Evolutionary conservation across 371 early-diverging fungal genomes (phyloP), one percentile per base, ranked within the genome.

Genomic region (Syncephalastrum contaminatum): DNA sequence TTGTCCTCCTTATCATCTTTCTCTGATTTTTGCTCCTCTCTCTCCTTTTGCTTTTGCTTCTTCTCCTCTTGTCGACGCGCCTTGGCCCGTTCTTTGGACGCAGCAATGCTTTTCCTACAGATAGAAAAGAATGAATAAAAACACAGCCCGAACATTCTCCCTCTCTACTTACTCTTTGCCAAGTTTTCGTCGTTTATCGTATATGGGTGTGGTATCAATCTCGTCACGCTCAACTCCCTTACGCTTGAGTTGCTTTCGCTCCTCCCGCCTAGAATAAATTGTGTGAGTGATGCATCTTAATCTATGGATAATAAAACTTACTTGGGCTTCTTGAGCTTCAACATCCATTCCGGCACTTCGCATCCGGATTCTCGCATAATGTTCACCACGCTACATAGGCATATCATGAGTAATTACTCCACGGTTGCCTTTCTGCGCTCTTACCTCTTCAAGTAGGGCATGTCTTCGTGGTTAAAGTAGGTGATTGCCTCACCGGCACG

Each of bases 301-400:
- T 40, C n/a, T 13, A 43, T 22, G 8, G 21, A 7, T 48, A 24
- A 4, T 20, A 13, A 10, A 15, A 48, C 49, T 52, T 74, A 83
- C 84, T 71, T 85, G 59, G 90, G 83, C 48, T 86, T 89, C 62
- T 91, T 90, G 55, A 98, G 70, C 47, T 81, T 59, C 58, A 97
- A 66, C 97, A 98, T 96, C 97, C 97, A 98, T 36, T 97, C 96
- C 21, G 96, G 94, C 2, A 98, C 91, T 8, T 96, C 90, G 69
- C 97, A 96, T 3, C 97, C 98, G 21, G 93, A 92, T 60, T 91
- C 89, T 49, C 84, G 82, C 96, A 98, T 96, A 5, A 98, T 97
- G 69, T 97, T 97, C 36, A 93, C 98, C 55, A 98, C 87, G 54
- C 87, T 84, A 59, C 5, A 30, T 30, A 30, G 0, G 0, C 12